Percentiles rank a stretch among this genome's conserved stretches.
These are phyloP conservation scores for Euphrasia arctica DNA, from an alignment of 305 asterid genomes.

Conservation along the genomic window DNA sequence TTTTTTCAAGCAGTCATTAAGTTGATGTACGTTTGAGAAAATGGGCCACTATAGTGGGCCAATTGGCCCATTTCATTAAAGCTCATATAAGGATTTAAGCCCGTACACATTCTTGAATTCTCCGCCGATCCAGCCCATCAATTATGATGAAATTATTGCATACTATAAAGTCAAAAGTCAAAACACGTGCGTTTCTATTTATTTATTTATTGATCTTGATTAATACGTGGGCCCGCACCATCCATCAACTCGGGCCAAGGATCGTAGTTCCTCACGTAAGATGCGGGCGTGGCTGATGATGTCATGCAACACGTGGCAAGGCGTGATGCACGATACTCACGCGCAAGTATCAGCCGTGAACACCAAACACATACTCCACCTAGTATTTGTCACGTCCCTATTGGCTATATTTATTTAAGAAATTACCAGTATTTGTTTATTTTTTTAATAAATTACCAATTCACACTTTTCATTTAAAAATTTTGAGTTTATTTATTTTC, in stretches of 20 bases:
- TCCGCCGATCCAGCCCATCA: constrained; percentile 10
- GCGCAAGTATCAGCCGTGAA: no score
- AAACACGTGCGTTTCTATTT: constrained; percentile 17
- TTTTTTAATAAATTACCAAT: not conserved
- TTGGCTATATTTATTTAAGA: no score
- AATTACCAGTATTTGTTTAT: no score
- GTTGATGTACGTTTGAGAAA: no score
- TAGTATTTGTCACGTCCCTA: no score
- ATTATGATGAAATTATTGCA: constrained; percentile 1
- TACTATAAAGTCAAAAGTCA: not conserved
- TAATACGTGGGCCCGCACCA: not conserved
- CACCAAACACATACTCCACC: no score
- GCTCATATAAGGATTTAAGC: not conserved
- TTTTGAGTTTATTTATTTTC: no score
- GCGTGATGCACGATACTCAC: no score
- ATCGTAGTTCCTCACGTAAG: not conserved
- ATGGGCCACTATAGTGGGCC: not conserved
- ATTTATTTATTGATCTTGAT: not conserved
- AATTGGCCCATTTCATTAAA: not conserved
- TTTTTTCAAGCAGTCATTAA: no score
- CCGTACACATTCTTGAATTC: constrained; percentile 10
- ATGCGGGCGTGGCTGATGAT: not conserved
- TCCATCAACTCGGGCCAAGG: not conserved
- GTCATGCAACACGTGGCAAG: not conserved
- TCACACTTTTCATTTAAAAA: no score